These are phyloP conservation scores for Excoecaria agallocha DNA, from an alignment of 345 rosid species.

Conservation along the genomic window DNA sequence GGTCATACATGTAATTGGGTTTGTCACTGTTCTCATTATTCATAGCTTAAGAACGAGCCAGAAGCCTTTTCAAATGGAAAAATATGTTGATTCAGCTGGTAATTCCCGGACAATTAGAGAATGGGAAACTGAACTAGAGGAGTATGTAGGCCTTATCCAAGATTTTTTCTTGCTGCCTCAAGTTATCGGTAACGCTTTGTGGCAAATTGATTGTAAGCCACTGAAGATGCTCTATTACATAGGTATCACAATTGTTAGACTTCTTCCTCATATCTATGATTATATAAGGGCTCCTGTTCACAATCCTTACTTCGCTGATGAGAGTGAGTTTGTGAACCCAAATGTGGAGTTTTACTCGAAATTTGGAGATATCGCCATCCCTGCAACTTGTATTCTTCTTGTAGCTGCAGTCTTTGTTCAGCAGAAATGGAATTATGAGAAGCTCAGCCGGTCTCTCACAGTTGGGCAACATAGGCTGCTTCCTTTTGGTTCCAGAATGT, in stretches of 20 bases:
- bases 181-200: conserved; percentile 61
- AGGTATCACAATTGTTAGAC: conserved; percentile 65
- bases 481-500: conserved; percentile 53
- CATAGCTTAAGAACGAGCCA: conserved; percentile 42
- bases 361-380: conserved; percentile 74
- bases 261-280: conserved; percentile 79
- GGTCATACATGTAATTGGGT: conserved; percentile 56
- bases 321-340: conserved; percentile 71
- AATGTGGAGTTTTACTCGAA: conserved; percentile 65
- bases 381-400: conserved; percentile 53
- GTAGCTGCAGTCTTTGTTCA: conserved; percentile 55
- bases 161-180: conserved; percentile 92
- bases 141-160: conserved; percentile 80
- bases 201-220: conserved; percentile 69
- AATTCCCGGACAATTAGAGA: conserved; percentile 22
- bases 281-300: conserved; percentile 48
- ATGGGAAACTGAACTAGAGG: conserved; percentile 75
- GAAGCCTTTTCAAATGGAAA: conserved; percentile 26
- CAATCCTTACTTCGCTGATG: conserved; percentile 64
- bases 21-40: conserved; percentile 41
- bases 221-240: conserved; percentile 58
- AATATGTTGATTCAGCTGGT: conserved; percentile 31
- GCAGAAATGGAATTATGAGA: conserved; percentile 80
- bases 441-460: conserved; percentile 49
- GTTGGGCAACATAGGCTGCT: conserved; percentile 52